Conservation (phyloP, 2,329 filamentous ascomycete genomes). For the Zasmidium citrigriseum region DNA sequence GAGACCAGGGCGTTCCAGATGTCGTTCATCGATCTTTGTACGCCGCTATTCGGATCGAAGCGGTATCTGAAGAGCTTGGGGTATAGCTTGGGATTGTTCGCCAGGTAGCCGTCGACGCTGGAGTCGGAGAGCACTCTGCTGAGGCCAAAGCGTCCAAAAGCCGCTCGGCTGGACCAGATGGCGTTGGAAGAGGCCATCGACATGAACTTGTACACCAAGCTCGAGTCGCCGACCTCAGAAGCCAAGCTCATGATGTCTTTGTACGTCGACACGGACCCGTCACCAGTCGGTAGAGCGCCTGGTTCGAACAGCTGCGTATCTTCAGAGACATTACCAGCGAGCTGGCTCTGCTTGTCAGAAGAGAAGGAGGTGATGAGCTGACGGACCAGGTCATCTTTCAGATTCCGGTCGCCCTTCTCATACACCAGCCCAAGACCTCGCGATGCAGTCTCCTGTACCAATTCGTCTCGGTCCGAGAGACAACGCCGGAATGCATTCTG, state of each 20-base stretch:
- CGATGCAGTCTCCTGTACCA: slow-evolving; percentile 94
- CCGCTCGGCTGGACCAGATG: slow-evolving; percentile 95
- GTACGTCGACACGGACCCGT: slow-evolving; percentile 91
- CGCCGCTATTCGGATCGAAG: slow-evolving; percentile 92
- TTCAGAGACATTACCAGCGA: slow-evolving; percentile 74
- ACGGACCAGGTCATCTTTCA: slow-evolving; percentile 80
- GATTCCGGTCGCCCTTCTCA: slow-evolving; percentile 78
- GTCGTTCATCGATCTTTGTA: slow-evolving; percentile 92
- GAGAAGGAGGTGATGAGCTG: slow-evolving; percentile 88
- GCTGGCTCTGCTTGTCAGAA: slow-evolving; percentile 65
- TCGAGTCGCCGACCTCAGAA: slow-evolving; percentile 94
- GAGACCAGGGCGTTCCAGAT: slow-evolving; percentile 98
- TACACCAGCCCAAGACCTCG: slow-evolving; percentile 90
- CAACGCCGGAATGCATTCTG: slow-evolving; percentile 88
- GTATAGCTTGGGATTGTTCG: slow-evolving; percentile 88
- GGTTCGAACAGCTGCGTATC: slow-evolving; percentile 94
- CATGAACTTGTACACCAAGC: slow-evolving; percentile 98
- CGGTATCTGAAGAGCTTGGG: slow-evolving; percentile 92
- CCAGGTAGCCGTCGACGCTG: slow-evolving; percentile 64
- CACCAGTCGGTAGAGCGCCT: slow-evolving; percentile 84
- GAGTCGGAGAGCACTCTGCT: slow-evolving; percentile 90
- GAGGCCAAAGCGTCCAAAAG: slow-evolving; percentile 90
- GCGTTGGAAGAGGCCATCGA: slow-evolving; percentile 92
- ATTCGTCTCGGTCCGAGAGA: slow-evolving; percentile 83
- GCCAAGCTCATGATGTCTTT: slow-evolving; percentile 95